Evolutionary conservation across 176 grass and related monocot species (phyloP), one percentile per base, ranked within the genome.

Genomic region (Avena sativa): DNA sequence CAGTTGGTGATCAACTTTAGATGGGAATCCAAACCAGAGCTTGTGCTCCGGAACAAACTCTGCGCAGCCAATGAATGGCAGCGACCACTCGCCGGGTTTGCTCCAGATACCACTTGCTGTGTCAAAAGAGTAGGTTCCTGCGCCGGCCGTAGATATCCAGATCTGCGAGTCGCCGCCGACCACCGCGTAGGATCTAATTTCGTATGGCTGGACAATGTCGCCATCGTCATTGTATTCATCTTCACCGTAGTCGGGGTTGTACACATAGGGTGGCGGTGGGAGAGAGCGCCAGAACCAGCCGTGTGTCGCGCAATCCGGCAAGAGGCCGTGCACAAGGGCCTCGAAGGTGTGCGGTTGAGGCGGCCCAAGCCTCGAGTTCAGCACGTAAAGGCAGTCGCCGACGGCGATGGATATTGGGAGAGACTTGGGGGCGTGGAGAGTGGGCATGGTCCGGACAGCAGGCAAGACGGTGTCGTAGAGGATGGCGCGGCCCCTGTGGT

Each of bases 31-130:
- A 28, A 64, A 64, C 61, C 61, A 64, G 4, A 64, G 11, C 12
- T 64, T 64, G 61, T 64, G 61, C 61, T 64, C 61, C 25, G 61
- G 61, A 64, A 64, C 61, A 64, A 28, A 64, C 61, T 64, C 61
- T 64, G 9, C 61, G 21, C 12, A 13, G 12, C 61, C 61, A 30
- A 4, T 13, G 6, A 64, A 64, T 5, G 61, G 61, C 61, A 64
- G 11, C 23, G 61, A 64, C 25, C 61, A 64, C 61, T 64, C 12
- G 4, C 61, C 61, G 13, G 23, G 61, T 64, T 64, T 64, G 61
- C 61, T 64, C 61, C 61, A 64, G 28, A 2, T 25, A 64, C 61
- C 25, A 28, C 61, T 64, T 30, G 12, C 25, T 1, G 25, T 28
- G 61, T 64, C 23, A 12, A 64, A 13, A 2, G 61, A 64, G 13